These are phyloP conservation scores for Hemisphaericaspora lyxosophila DNA, from an alignment of 1,139 yeast species.

Conservation along the genomic window DNA sequence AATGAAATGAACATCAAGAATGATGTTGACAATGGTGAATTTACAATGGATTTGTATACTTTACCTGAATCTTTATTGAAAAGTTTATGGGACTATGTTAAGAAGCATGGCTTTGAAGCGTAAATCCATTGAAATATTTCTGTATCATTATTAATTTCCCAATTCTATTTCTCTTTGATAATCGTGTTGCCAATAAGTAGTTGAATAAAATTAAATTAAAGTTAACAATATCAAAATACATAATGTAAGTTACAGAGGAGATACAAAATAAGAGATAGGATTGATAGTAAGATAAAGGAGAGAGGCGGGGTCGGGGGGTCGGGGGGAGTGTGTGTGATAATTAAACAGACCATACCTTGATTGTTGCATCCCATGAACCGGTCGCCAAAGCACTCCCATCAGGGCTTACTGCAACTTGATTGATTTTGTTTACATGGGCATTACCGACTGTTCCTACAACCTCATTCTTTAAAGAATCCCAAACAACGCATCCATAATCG, in stretches of 20 bases:
- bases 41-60: slow-evolving; percentile 92
- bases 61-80: slow-evolving; percentile 88
- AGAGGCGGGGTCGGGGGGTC: too few species aligned
- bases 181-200: too few species aligned
- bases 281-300: too few species aligned
- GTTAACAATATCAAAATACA: too few species aligned
- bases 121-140: slow-evolving; percentile 14
- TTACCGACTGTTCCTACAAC: slow-evolving; percentile 57
- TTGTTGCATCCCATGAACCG: slow-evolving; percentile 69
- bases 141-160: not conserved
- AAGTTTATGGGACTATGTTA: slow-evolving; percentile 93
- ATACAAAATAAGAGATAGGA: not conserved
- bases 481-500: slow-evolving; percentile 69
- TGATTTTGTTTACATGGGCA: slow-evolving; percentile 56
- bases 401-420: slow-evolving; percentile 64
- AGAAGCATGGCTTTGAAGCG: slow-evolving; percentile 55
- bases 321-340: too few species aligned
- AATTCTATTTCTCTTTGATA: too few species aligned
- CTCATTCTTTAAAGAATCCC: slow-evolving; percentile 74
- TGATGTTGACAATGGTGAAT: slow-evolving; percentile 96
- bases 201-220: too few species aligned
- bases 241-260: too few species aligned
- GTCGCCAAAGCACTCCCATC: slow-evolving; percentile 77
- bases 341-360: slow-evolving; percentile 55
- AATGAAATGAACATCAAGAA: slow-evolving; percentile 95